Conservation (phyloP, 257 asterid species). For the Plantago major region DNA sequence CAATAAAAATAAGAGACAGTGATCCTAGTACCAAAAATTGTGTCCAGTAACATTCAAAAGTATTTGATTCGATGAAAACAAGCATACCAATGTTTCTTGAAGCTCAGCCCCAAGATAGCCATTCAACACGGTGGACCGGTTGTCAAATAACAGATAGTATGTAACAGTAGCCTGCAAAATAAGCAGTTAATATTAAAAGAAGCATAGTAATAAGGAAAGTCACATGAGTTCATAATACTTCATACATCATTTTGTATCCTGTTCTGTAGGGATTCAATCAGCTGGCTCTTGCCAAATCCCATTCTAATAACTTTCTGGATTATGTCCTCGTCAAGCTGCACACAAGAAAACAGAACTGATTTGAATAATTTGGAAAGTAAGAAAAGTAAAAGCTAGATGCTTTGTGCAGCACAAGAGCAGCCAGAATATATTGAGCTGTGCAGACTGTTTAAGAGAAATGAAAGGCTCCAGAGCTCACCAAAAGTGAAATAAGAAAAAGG, state of each 20-base stretch:
- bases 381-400: neutral
- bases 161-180: constrained; percentile 83
- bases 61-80: neutral
- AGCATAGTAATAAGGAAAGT: constrained; percentile 14
- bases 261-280: constrained; percentile 72
- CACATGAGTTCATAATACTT: constrained; percentile 11
- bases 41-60: constrained; percentile 6
- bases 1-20: neutral
- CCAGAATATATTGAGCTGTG: too few species aligned
- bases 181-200: constrained; percentile 15
- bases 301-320: constrained; percentile 68
- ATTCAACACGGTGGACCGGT: constrained; percentile 55
- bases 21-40: constrained; percentile 6
- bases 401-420: too few species aligned
- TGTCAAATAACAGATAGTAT: constrained; percentile 76
- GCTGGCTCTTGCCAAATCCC: constrained; percentile 70
- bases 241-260: constrained; percentile 85
- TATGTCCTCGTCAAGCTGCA: constrained; percentile 90
- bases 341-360: constrained; percentile 26
- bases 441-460: too few species aligned
- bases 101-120: constrained; percentile 81
- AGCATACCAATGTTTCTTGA: constrained; percentile 69
- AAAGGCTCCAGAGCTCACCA: too few species aligned
- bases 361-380: constrained; percentile 17
- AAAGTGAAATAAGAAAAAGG: too few species aligned